Evolutionary conservation across 2,329 filamentous ascomycete species (phyloP).

Genomic region (Alternaria ethzedia): DNA sequence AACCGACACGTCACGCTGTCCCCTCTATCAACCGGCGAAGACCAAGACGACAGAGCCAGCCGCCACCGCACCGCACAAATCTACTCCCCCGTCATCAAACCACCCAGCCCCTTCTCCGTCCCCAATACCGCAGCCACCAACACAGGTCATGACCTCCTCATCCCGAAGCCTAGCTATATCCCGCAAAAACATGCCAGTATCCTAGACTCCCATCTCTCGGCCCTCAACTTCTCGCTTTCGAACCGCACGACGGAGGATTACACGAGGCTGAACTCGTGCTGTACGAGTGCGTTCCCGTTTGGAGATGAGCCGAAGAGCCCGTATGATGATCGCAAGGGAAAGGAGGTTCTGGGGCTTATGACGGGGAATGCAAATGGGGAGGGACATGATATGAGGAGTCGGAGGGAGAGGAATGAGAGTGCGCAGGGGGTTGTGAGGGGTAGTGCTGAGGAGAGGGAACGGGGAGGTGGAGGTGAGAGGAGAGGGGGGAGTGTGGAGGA

Average conservation of each 20-base stretch:
- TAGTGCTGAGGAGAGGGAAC: conserved; percentile 4
- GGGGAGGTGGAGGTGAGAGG: neutral
- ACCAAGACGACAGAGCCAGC: neutral
- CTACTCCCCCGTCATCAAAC: neutral
- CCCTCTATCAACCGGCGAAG: neutral
- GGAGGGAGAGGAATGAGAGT: conserved; percentile 28
- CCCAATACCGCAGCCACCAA: neutral
- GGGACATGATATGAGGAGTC: conserved; percentile 21
- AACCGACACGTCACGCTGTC: conserved; percentile 23
- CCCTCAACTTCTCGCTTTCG: neutral
- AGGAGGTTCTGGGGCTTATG: conserved; percentile 29
- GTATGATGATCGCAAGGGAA: conserved; percentile 26
- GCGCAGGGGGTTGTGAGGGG: conserved; percentile 23
- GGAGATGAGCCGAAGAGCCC: conserved; percentile 3
- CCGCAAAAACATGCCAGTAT: neutral
- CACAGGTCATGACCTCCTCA: neutral
- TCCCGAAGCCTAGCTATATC: neutral
- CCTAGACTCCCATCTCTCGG: neutral
- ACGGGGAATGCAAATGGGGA: conserved; percentile 11
- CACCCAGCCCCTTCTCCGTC: neutral
- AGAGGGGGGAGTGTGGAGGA: neutral
- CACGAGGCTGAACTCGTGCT: conserved; percentile 7
- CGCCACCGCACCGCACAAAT: neutral
- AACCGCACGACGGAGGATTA: neutral
- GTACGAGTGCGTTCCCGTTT: neutral